Base-by-base conservation (phyloP, 129 eudicot species). In the Flaveria brownii region DNA sequence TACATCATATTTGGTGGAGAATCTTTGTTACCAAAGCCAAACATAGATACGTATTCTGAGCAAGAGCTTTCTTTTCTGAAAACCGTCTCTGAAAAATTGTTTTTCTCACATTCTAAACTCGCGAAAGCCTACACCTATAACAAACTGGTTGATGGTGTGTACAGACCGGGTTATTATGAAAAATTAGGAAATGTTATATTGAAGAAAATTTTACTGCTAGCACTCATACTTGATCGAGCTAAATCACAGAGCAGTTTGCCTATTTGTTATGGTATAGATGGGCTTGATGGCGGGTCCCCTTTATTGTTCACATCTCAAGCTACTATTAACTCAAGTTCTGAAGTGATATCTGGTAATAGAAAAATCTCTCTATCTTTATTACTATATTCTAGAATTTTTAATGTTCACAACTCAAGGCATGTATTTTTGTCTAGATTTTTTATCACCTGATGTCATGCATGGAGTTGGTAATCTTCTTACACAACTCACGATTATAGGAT, bases 211-310 rank as follows among this genome's bases (percentile, higher is more conserved):
- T 74, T 95, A 75, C 80, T 95, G 83, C 86, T 95, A 55, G 99
- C 78, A 62, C 83, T 95, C 22, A 82, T 91, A 79, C 90, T 95
- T 77, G 99, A 95, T 73, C 86, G 90, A 86, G 92, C 89, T 63
- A 95, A 95, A 86, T 74, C 86, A 67, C 90, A 89, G 66, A 89
- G 94, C 60, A 84, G 90, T 30, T 84, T 95, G 77, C 99, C 99
- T 56, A 87, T 91, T 72, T 83, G 84, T 73, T 82, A 95, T 80
- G 99, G 99, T 26, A 89, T 95, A 68, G 99, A 95, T 78, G 99
- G 97, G 63, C n/a, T 87, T 36, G 99, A 95, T 87, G 99, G 99
- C 15, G 99, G 99, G 76, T 95, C 99, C 62, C 99, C 97, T 76
- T 77, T 87, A 65, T 80, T 95, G 74, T 95, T 95, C 87, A 86